Base-by-base conservation (phyloP, 768 basidiomycete genomes). In the Mycena pura region DNA sequence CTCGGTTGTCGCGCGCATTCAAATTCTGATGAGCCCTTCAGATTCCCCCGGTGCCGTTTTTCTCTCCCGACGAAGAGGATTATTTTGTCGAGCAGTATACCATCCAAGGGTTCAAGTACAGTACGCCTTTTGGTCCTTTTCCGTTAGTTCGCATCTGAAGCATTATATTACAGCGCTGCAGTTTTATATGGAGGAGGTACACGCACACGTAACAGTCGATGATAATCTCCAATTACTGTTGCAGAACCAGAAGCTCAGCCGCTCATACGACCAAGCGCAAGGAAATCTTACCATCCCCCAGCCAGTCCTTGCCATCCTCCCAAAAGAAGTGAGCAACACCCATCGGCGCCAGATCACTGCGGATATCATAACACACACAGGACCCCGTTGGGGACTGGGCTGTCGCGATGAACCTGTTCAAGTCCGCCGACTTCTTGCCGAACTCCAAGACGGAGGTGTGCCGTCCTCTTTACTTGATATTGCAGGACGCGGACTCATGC, bases 11-110 rank as follows among this genome's bases (percentile, higher is more conserved):
- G 22, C 17, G 31, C 21, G 22, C 21, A 14, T 8, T 13, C 39
- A 50, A 21, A 44, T 19, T 9, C n/a, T 46, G 22, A 28, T 66
- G 34, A 67, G 24, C 25, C 22, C n/a, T 6, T 24, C 46, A 89
- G 86, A 85, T 90, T 32, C 82, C 85, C 2, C 80, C 83, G 0
- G 79, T 89, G 46, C 82, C 85, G 0, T 91, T 86, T 72, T 82
- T 91, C 41, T 80, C 82, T 0, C 40, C 67, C 0, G 81, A 82
- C 10, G 87, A 92, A 70, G 90, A 92, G 66, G 83, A 88, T 65
- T 91, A 91, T 67, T 84, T 90, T 59, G 82, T 90, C 0, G 80
- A 89, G 49, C 84, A 87, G 62, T 91, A 84, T 63, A 68, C 68
- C 38, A 74, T 75, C 10, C 86, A 85, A 63, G 85, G 86, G 0